Evolutionary conservation across 306 rosid genomes (phyloP).

Genomic region (Vigna radiata): DNA sequence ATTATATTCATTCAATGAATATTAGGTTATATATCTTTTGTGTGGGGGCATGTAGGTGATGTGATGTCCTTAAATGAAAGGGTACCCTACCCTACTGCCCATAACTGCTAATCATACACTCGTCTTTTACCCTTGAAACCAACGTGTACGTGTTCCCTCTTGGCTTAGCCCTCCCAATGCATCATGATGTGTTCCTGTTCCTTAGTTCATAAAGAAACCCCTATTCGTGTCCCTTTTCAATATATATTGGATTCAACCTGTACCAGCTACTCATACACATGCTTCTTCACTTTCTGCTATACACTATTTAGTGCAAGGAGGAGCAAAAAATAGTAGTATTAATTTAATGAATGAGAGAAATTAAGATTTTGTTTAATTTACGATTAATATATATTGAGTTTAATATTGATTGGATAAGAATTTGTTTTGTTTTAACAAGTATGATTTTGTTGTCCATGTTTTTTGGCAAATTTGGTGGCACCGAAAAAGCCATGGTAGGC

Average conservation of each 20-base stretch:
- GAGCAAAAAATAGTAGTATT: background rate
- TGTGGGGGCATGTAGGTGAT: background rate
- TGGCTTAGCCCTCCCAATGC: background rate
- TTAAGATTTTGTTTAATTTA: background rate
- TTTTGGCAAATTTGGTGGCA: slow-evolving; percentile 36
- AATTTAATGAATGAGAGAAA: background rate
- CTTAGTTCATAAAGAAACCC: background rate
- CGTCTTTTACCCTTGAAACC: background rate
- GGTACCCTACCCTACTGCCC: background rate
- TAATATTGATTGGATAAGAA: background rate
- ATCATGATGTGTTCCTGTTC: slow-evolving; percentile 11
- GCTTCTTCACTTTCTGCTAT: background rate
- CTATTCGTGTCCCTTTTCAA: background rate
- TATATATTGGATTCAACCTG: too few relatives aligned
- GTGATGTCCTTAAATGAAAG: background rate
- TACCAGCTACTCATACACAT: background rate
- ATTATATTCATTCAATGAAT: background rate
- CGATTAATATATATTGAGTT: background rate
- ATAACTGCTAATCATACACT: background rate
- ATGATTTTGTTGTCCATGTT: background rate
- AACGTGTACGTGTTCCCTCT: slow-evolving; percentile 8
- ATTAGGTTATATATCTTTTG: background rate
- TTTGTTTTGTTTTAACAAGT: background rate
- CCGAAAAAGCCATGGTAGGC: slow-evolving; percentile 24
- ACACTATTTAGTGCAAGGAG: background rate